Conservation (phyloP, 192 early-diverging fungal species). For the Rhizophagus sp. region DNA sequence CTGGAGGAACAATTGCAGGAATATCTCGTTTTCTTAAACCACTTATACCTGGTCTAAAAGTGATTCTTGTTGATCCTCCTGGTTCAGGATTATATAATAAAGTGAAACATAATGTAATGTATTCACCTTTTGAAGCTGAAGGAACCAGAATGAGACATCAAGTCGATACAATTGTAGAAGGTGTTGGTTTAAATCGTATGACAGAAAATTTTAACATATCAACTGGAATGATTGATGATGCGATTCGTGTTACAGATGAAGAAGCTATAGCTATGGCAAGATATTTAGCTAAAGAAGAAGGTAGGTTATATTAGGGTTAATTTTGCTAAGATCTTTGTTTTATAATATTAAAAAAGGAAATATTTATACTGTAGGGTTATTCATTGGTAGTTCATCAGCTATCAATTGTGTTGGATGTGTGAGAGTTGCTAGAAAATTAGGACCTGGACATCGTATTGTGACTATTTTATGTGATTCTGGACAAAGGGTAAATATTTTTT, state of each 20-base stretch:
- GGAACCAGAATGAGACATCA: slow-evolving; percentile 90
- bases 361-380: slow-evolving; percentile 55
- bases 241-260: slow-evolving; percentile 79
- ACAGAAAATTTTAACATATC: slow-evolving; percentile 82
- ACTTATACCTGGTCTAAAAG: slow-evolving; percentile 55
- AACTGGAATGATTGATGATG: slow-evolving; percentile 72
- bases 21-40: slow-evolving; percentile 83
- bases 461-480: slow-evolving; percentile 92
- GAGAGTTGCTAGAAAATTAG: slow-evolving; percentile 70
- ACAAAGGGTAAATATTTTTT: slow-evolving; percentile 49
- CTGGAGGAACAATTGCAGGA: slow-evolving; percentile 93
- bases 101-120: slow-evolving; percentile 91
- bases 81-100: slow-evolving; percentile 92
- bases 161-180: slow-evolving; percentile 97
- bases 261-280: slow-evolving; percentile 91
- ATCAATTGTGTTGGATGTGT: slow-evolving; percentile 93
- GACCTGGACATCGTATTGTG: slow-evolving; percentile 89
- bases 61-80: slow-evolving; percentile 87
- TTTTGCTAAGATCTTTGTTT: no score
- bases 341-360: no score
- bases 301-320: no score
- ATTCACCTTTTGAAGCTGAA: slow-evolving; percentile 82
- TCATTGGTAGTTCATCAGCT: slow-evolving; percentile 87
- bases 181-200: slow-evolving; percentile 92
- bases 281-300: slow-evolving; percentile 75